These are phyloP conservation scores for Thermomucor indicae-seudaticae DNA, from an alignment of 371 early-diverging fungal genomes.

Conservation along the genomic window DNA sequence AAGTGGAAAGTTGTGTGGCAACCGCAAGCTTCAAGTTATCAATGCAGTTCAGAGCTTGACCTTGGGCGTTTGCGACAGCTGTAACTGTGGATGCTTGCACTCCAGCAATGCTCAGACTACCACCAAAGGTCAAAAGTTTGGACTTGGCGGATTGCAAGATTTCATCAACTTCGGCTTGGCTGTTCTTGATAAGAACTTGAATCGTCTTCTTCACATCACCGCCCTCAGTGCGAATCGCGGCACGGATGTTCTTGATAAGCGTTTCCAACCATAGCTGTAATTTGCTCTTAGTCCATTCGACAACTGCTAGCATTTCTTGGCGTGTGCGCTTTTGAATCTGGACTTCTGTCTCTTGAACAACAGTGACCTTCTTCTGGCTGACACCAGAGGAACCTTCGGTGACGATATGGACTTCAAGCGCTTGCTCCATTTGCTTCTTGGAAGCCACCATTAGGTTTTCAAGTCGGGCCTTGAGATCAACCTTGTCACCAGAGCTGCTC, in stretches of 20 bases:
- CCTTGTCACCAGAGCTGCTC: slow-evolving; percentile 1
- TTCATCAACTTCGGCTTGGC: slow-evolving; percentile 15
- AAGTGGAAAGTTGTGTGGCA: slow-evolving; percentile 11
- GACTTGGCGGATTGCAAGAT: slow-evolving; percentile 8
- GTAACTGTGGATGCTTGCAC: neutral
- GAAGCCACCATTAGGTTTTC: slow-evolving; percentile 23
- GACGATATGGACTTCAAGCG: slow-evolving; percentile 25
- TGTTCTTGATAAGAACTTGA: slow-evolving; percentile 5
- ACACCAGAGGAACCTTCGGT: neutral
- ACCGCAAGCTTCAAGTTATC: slow-evolving; percentile 24
- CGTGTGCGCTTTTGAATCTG: slow-evolving; percentile 24
- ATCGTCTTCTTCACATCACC: slow-evolving; percentile 17
- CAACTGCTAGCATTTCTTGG: slow-evolving; percentile 24
- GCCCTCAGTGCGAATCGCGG: slow-evolving; percentile 18
- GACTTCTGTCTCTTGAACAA: slow-evolving; percentile 23
- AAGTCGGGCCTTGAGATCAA: slow-evolving; percentile 28
- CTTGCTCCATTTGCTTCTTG: slow-evolving; percentile 24
- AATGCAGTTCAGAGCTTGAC: slow-evolving; percentile 23
- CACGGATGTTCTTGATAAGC: slow-evolving; percentile 18
- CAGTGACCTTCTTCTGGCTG: slow-evolving; percentile 8
- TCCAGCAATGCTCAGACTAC: neutral
- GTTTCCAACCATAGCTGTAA: slow-evolving; percentile 25
- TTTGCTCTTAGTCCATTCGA: slow-evolving; percentile 25
- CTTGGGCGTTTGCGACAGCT: slow-evolving; percentile 15
- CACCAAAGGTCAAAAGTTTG: slow-evolving; percentile 5